These are phyloP conservation scores for Leptographium galeiforme DNA, from an alignment of 2,329 filamentous ascomycete genomes.

Conservation along the genomic window DNA sequence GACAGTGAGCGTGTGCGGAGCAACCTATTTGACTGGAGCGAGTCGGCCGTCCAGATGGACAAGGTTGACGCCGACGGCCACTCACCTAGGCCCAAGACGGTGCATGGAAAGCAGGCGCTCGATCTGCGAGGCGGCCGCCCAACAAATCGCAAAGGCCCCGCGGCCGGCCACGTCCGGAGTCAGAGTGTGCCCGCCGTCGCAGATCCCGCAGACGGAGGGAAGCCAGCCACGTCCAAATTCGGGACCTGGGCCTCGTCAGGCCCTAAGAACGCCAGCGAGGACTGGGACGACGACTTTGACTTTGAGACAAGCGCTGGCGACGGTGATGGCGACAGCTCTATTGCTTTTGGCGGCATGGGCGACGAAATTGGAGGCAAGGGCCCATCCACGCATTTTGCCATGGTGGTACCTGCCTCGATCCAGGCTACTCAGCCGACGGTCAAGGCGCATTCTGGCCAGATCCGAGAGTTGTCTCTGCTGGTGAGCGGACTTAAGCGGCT, in stretches of 20 bases:
- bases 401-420: conserved; percentile 69
- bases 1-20: conserved; percentile 42
- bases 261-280: conserved; percentile 68
- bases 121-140: conserved; percentile 58
- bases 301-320: conserved; percentile 39
- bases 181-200: conserved; percentile 67
- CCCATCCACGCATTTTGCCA: conserved; percentile 27
- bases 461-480: conserved; percentile 65
- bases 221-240: conserved; percentile 51
- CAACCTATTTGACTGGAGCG: conserved; percentile 69
- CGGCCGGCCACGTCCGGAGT: conserved; percentile 59
- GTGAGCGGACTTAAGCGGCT: conserved; percentile 76
- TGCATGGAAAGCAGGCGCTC: conserved; percentile 61
- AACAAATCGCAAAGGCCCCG: conserved; percentile 53
- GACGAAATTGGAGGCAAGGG: conserved; percentile 16
- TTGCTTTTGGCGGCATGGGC: neutral
- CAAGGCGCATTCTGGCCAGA: conserved; percentile 70
- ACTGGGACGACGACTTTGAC: conserved; percentile 85
- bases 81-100: conserved; percentile 56
- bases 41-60: conserved; percentile 44
- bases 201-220: conserved; percentile 44
- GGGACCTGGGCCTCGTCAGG: conserved; percentile 69
- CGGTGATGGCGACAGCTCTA: neutral
- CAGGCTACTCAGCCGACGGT: conserved; percentile 72
- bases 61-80: conserved; percentile 45